Base-by-base conservation (phyloP, 169 alveolate species). In the Plasmodium reichenowi region DNA sequence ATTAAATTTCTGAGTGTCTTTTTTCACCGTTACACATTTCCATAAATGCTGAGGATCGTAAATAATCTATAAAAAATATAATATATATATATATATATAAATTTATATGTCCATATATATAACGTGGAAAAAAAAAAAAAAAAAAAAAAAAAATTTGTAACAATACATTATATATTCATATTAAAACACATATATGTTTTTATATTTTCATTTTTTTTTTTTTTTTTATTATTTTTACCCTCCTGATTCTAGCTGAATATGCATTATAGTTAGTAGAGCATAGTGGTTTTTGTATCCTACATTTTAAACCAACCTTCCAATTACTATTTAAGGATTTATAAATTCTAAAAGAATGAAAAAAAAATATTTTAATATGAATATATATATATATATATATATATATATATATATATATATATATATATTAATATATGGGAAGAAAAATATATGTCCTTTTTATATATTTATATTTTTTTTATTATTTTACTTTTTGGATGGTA, bases 21-120 rank as follows among this genome's bases (percentile, higher is more conserved):
- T 59, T 59, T 59, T 59, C 22, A 59, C 29, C 2, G 68, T 59
- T n/a, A 59, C 26, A 59, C 68, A 15, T 59, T 59, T 59, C 68
- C 68, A 59, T 24, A 59, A 59, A 59, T 17, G 17, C 1, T 15
- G 13, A 17, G 68, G 68, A 59, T 59, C 22, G 6, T n/a, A 13
- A 17, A 8, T 59, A 8, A 59, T 17, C 68, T 59, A 24, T 3
- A 59, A 13, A n/a, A 24, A 59, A 59, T 13, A 15, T 13, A 15
- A 59, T 52, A 13, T 52, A 13, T 52, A 52, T 13, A 52, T 52
- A 3, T 52, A 52, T 52, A 52, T 52, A 52, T 13, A 15, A 6
- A 20, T 20, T 20, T 20, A 52, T 15, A 15, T 52, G 3, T 52
- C 0, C 1, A 59, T 59, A 59, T 17, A 17, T 17, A 59, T 59